A percentile compares a stretch with the other conserved stretches of the same genome.
These are phyloP conservation scores for Tephrocybe rancida DNA, from an alignment of 768 basidiomycete genomes.

Conservation along the genomic window DNA sequence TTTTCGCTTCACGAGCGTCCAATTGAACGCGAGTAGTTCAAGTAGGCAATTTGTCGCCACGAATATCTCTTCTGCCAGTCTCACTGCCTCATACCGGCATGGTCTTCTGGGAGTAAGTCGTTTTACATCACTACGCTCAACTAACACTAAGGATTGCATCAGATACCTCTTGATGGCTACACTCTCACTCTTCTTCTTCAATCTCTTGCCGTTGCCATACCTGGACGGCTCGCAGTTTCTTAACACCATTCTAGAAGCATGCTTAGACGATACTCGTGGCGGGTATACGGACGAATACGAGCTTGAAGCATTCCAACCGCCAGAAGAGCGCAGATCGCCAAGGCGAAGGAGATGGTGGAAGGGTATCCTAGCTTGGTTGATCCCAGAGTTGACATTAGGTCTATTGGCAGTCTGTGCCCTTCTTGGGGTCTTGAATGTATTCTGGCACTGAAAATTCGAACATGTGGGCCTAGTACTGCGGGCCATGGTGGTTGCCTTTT, in stretches of 20 bases:
- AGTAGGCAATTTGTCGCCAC: slow-evolving; percentile 50
- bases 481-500: slow-evolving; percentile 8
- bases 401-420: slow-evolving; percentile 21
- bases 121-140: neutral
- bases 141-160: neutral
- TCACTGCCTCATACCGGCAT: slow-evolving; percentile 38
- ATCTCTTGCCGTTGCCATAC: slow-evolving; percentile 71
- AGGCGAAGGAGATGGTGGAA: slow-evolving; percentile 22
- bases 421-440: slow-evolving; percentile 20
- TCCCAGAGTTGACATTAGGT: slow-evolving; percentile 22
- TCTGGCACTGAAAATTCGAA: slow-evolving; percentile 5
- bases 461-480: neutral
- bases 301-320: slow-evolving; percentile 31
- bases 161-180: slow-evolving; percentile 69
- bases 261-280: neutral
- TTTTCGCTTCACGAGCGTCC: neutral
- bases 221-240: slow-evolving; percentile 75
- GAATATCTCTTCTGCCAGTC: slow-evolving; percentile 40
- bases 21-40: slow-evolving; percentile 42
- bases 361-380: slow-evolving; percentile 14
- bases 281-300: slow-evolving; percentile 27
- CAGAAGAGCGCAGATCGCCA: slow-evolving; percentile 7
- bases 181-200: slow-evolving; percentile 82
- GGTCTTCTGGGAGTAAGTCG: slow-evolving; percentile 58
- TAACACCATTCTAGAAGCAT: slow-evolving; percentile 21